Evolutionary conservation across 768 basidiomycete genomes (phyloP), one percentile per base, ranked within the genome.

Genomic region (Postia placenta): DNA sequence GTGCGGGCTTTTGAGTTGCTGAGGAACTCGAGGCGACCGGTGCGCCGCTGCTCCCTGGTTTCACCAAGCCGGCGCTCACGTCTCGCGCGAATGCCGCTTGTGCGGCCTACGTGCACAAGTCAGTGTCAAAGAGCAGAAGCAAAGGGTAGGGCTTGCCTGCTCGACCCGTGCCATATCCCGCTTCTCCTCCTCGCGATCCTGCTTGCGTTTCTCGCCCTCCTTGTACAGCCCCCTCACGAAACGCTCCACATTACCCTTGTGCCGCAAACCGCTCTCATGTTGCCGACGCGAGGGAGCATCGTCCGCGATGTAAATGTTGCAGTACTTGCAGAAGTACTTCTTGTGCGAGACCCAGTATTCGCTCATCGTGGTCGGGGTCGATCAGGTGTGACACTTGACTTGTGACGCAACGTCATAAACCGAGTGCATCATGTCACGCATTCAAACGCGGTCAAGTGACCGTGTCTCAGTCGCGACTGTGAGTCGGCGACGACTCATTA

Each of bases 311-410:
- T 85, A 97, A 54, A 92, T 92, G 44, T 92, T 88, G 72, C 96
- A 98, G 73, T 97, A 97, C 64, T 93, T 92, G 83, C 93, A 96
- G 64, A 80, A 87, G 68, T 94, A 95, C 58, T 83, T 86, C 68
- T 93, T 92, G 65, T 88, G 83, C 22, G 90, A 90, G 54, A 93
- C 85, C 91, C 92, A 94, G 65, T 86, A 93, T 65, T 93, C 91
- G 57, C 82, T 84, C 91, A 92, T 93, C 27, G 45, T 36, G 45
- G 28, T 45, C n/a, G 22, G 17, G 42, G 40, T 4, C 14, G 23
- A 24, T 33, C 15, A 33, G 30, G 30, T 33, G 30, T 33, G 9
- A 33, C n/a, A n/a, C n/a, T n/a, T n/a, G n/a, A n/a, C n/a, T n/a
- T n/a, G n/a, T n/a, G n/a, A n/a, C n/a, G n/a, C n/a, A n/a, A n/a